Conservation (phyloP, 192 early-diverging fungal genomes). For the Umbelopsis isabellina region DNA sequence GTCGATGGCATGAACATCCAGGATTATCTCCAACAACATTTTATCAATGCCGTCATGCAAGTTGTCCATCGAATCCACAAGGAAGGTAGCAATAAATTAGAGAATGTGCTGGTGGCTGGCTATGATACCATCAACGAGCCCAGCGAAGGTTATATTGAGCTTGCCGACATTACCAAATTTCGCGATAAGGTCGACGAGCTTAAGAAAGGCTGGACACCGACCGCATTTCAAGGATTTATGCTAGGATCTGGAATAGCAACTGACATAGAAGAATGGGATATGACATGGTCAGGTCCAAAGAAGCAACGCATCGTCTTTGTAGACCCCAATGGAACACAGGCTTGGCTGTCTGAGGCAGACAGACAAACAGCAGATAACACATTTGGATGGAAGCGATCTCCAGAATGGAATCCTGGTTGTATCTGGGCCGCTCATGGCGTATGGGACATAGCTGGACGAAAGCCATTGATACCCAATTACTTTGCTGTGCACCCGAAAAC, state of each 20-base stretch:
- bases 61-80: conserved; percentile 47
- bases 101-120: conserved; percentile 53
- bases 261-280: conserved; percentile 53
- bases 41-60: conserved; percentile 46
- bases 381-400: conserved; percentile 52
- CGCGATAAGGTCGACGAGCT: conserved; percentile 43
- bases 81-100: conserved; percentile 39
- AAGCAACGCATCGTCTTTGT: conserved; percentile 38
- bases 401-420: conserved; percentile 47
- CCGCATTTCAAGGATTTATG: conserved; percentile 54
- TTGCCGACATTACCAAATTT: conserved; percentile 47
- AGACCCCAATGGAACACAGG: conserved; percentile 46
- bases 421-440: conserved; percentile 60
- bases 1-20: conserved; percentile 58
- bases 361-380: conserved; percentile 33
- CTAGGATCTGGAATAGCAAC: conserved; percentile 50
- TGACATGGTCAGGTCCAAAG: conserved; percentile 54
- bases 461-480: conserved; percentile 42
- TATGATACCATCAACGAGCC: conserved; percentile 65
- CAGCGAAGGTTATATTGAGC: conserved; percentile 50
- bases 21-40: conserved; percentile 60
- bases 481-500: conserved; percentile 49
- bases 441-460: conserved; percentile 42
- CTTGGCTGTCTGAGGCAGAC: conserved; percentile 45
- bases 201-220: conserved; percentile 56